These are phyloP conservation scores for Chalaropsis thielavioides DNA, from an alignment of 2,329 filamentous ascomycete species.

Conservation along the genomic window DNA sequence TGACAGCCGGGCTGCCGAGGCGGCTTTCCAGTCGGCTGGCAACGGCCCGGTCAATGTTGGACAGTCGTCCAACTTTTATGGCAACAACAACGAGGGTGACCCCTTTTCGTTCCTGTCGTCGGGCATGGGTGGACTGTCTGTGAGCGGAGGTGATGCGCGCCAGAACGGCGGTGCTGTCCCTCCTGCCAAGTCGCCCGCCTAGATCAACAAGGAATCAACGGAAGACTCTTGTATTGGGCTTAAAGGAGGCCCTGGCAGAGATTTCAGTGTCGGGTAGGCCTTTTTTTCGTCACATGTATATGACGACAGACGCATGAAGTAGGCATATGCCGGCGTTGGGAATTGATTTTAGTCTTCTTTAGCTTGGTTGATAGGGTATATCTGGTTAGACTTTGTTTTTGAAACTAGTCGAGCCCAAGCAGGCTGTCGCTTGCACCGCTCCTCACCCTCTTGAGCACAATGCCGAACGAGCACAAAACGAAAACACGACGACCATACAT, in stretches of 20 bases:
- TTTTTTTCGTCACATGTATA: neutral
- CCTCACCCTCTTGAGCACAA: neutral
- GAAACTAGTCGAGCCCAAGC: slow-evolving; percentile 3
- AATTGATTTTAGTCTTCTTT: slow-evolving; percentile 6
- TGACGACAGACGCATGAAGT: slow-evolving; percentile 1
- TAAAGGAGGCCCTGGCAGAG: neutral
- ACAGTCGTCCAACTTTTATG: slow-evolving; percentile 46
- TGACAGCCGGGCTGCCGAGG: slow-evolving; percentile 84
- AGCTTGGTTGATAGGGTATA: neutral
- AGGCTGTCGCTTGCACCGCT: neutral
- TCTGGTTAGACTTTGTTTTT: slow-evolving; percentile 6
- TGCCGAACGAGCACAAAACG: neutral
- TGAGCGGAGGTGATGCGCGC: slow-evolving; percentile 47
- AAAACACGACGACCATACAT: neutral
- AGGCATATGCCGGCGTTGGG: slow-evolving; percentile 5
- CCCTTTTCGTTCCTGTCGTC: slow-evolving; percentile 68
- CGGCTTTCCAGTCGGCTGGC: slow-evolving; percentile 78
- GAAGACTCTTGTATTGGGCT: slow-evolving; percentile 3
- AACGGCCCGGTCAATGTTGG: slow-evolving; percentile 68
- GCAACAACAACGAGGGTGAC: slow-evolving; percentile 47
- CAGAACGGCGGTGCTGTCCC: slow-evolving; percentile 46
- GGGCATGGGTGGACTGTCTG: slow-evolving; percentile 57
- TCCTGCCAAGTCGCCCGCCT: slow-evolving; percentile 46
- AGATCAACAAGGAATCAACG: slow-evolving; percentile 21
- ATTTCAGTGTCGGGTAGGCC: slow-evolving; percentile 3